A percentile compares a stretch with the other conserved stretches of the same genome.
These are phyloP conservation scores for Leccinum olivaceopallidum DNA, from an alignment of 768 basidiomycete species.

Conservation along the genomic window DNA sequence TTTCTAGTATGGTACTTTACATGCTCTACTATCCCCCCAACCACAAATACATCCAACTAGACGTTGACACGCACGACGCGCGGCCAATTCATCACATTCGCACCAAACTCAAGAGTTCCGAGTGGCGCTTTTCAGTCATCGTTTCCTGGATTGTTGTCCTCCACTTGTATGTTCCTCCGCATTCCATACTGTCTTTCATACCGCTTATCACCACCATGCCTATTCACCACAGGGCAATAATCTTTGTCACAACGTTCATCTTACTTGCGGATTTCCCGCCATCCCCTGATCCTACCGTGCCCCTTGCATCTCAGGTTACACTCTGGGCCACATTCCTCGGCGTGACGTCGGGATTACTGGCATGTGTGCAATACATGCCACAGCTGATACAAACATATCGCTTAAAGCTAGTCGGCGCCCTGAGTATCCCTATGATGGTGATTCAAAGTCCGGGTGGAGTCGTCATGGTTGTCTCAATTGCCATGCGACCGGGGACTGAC, in stretches of 20 bases:
- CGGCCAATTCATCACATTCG: slow-evolving; percentile 45
- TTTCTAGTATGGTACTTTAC: slow-evolving; percentile 77
- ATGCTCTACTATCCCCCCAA: slow-evolving; percentile 89
- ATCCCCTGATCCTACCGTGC: slow-evolving; percentile 36
- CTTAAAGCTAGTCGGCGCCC: slow-evolving; percentile 81
- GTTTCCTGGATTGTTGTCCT: slow-evolving; percentile 69
- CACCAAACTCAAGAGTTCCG: slow-evolving; percentile 53
- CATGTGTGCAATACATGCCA: slow-evolving; percentile 85
- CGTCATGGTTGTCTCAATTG: slow-evolving; percentile 84
- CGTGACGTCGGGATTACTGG: slow-evolving; percentile 72
- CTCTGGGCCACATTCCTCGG: slow-evolving; percentile 90
- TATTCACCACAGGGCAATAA: slow-evolving; percentile 35
- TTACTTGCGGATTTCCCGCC: slow-evolving; percentile 50
- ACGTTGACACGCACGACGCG: slow-evolving; percentile 42
- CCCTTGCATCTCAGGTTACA: slow-evolving; percentile 39
- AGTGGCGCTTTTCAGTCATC: slow-evolving; percentile 78
- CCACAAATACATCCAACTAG: slow-evolving; percentile 64
- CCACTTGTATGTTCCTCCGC: slow-evolving; percentile 64
- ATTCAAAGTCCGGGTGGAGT: slow-evolving; percentile 91
- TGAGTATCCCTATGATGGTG: slow-evolving; percentile 95
- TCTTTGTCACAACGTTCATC: slow-evolving; percentile 59
- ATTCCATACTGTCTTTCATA: not conserved
- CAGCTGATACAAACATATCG: slow-evolving; percentile 82
- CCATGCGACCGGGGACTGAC: slow-evolving; percentile 74
- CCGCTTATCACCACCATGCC: not conserved